Base-by-base conservation (phyloP, 2,329 filamentous ascomycete genomes). In the Fusarium sp. region DNA sequence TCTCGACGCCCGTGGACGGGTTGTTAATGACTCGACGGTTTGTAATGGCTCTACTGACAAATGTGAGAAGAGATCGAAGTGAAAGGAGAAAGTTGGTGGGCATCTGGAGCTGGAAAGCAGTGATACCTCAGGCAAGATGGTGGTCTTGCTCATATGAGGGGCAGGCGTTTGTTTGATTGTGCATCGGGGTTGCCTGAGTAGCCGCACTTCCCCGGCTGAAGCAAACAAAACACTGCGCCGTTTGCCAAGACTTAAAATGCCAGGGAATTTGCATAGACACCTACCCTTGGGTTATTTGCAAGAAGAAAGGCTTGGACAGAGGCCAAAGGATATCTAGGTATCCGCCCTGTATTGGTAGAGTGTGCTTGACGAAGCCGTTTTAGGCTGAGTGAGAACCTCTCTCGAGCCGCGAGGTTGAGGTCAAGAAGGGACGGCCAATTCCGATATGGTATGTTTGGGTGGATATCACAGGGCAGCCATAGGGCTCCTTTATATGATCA, bases 21-120 rank as follows among this genome's bases (percentile, higher is more conserved):
- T 20, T 52, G 27, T 30, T 54, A 43, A 32, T 33, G 27, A 47
- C 62, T 35, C 22, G 63, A 17, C 35, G 40, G 37, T 33, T 11
- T 14, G 38, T 33, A 20, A 47, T 52, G 40, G 20, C 32, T 66
- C 67, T 73, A 9, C 22, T 52, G 20, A 64, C 12, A 27, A 47
- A 25, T 73, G 54, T 75, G 56, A 75, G 70, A 66, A 56, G 58
- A 65, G 63, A 62, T 43, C 59, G 40, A 20, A 54, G 20, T 62
- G 22, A 58, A 50, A 17, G 30, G 10, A 43, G 33, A 33, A 50
- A 22, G 35, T 50, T 30, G 20, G 38, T 8, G 61, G 52, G 30
- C 62, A 74, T 69, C 4, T 14, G n/a, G n/a, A 33, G 37, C n/a
- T 33, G 33, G 40, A 27, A 15, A 35, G 25, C 14, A 52, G 30